Base-by-base conservation (phyloP, 257 asterid genomes). In the Salvia hispanica region DNA sequence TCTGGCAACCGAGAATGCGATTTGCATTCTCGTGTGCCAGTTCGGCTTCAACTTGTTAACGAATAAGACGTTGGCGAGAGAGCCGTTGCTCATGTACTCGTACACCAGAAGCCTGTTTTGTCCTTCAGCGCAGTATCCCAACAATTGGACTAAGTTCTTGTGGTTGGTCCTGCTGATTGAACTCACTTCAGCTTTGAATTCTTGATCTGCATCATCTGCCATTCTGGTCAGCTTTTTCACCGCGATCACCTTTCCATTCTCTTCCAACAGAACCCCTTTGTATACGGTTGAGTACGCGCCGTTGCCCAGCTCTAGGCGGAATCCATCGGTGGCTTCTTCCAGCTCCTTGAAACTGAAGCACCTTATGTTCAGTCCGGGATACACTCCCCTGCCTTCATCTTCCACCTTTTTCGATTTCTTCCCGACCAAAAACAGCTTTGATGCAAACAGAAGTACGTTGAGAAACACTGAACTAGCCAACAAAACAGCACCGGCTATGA, bases 111-210 rank as follows among this genome's bases (percentile, higher is more conserved):
- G 67, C 40, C 69, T 62, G 31, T 81, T 45, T 7, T 70, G 58
- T 8, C 81, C 85, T 16, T 81, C 83, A 9, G 77, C 78, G 21
- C 83, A 77, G 34, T 70, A 81, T 36, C 92, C 84, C 3, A 83
- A 58, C 44, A 83, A 33, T 0, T 76, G 76, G 14, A 83, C 87
- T 14, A 83, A 60, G 66, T 83, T 81, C 67, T 81, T 85, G 72
- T 85, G 87, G 50, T 79, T 78, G 1, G 84, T 85, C 37, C 73
- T 76, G 47, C 89, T 28, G 78, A 77, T 72, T 54, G 79, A 70
- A 58, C 57, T 71, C 15, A 76, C 77, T 45, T 76, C 80, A 0
- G 77, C 74, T 58, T 10, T 65, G 46, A 84, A 81, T 60, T 81
- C 90, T 25, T 67, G 28, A 3, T 75, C 88, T 9, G 73, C 54